Percentiles rank a stretch among this genome's conserved stretches.
These are phyloP conservation scores for Cryptococcus sp. DNA, from an alignment of 1,284 basidiomycete genomes.

Conservation along the genomic window DNA sequence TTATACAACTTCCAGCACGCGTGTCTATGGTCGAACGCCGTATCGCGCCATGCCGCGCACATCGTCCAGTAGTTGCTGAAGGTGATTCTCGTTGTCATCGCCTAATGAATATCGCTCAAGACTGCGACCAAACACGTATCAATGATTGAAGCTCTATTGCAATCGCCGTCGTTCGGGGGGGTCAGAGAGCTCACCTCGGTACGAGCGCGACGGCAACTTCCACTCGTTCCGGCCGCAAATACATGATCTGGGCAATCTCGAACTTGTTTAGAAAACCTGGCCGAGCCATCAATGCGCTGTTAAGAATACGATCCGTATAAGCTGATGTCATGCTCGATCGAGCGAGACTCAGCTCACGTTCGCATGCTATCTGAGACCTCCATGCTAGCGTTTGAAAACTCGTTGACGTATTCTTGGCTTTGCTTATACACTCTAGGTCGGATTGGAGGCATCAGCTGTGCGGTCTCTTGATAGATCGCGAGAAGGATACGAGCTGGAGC, in stretches of 20 bases:
- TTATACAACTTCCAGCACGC: not conserved
- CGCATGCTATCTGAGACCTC: constrained; percentile 43
- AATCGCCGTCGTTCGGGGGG: not conserved
- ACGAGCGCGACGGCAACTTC: constrained; percentile 48
- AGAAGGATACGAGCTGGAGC: not conserved
- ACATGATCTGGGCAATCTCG: constrained; percentile 50
- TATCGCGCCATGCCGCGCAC: constrained; percentile 37
- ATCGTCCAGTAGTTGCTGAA: constrained; percentile 43
- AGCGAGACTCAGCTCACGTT: constrained; percentile 28
- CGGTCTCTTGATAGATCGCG: not conserved
- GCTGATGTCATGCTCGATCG: not conserved
- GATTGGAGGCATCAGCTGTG: not conserved
- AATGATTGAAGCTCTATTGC: not conserved
- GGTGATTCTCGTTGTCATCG: constrained; percentile 33
- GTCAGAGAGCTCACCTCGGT: constrained; percentile 38
- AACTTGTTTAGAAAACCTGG: constrained; percentile 48
- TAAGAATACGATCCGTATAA: no score
- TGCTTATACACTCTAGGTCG: constrained; percentile 42
- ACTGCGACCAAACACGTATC: constrained; percentile 20
- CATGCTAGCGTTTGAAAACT: constrained; percentile 39
- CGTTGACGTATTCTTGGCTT: constrained; percentile 42
- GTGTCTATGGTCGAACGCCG: constrained; percentile 17
- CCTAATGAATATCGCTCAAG: constrained; percentile 43
- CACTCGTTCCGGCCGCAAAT: constrained; percentile 43
- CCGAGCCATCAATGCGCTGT: constrained; percentile 32